Evolutionary conservation across 371 early-diverging fungal genomes (phyloP), one percentile per base, ranked within the genome.

Genomic region (Mucor mucedo): DNA sequence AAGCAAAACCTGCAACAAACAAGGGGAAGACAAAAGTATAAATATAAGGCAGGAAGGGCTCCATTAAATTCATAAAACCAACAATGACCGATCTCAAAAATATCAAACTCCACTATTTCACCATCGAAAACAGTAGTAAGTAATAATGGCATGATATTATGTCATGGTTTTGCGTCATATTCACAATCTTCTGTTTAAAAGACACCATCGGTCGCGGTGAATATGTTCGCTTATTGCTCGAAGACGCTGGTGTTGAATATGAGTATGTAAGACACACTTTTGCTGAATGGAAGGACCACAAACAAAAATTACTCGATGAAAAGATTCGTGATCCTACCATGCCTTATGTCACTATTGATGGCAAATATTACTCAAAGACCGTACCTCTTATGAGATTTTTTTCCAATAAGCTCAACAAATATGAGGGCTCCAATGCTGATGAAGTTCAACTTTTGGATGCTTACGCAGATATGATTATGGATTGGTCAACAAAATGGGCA

Each of bases 171-270:
- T 42, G 11, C 44, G 10, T 42, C 44, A 14, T 10, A n/a, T 39
- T 11, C 30, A 4, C 14, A 5, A 40, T 29, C 32, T 13, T 21
- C 21, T 21, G 21, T 30, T 40, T 42, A 16, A 8, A 6, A 68
- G 66, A 42, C 35, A 62, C 44, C 5, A 32, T 53, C 9, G 76
- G 71, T 29, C 65, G 68, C 53, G 76, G 73, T 53, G 76, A 73
- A 30, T 13, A 49, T n/a, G 13, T 72, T 9, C 68, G 68, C 11
- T 55, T 73, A 11, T 41, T 76, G 14, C 62, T 76, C 14, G 54
- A 73, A 53, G 76, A 76, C 35, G 65, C 73, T 21, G 71, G 69
- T 11, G 50, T 66, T 28, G 44, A 64, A 0, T 63, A 68, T n/a
- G 69, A 72, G 27, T 76, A 73, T 45, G 42, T 62, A 4, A 57